Conservation (phyloP, 1,284 basidiomycete species). For the Apiotrichum porosum region DNA sequence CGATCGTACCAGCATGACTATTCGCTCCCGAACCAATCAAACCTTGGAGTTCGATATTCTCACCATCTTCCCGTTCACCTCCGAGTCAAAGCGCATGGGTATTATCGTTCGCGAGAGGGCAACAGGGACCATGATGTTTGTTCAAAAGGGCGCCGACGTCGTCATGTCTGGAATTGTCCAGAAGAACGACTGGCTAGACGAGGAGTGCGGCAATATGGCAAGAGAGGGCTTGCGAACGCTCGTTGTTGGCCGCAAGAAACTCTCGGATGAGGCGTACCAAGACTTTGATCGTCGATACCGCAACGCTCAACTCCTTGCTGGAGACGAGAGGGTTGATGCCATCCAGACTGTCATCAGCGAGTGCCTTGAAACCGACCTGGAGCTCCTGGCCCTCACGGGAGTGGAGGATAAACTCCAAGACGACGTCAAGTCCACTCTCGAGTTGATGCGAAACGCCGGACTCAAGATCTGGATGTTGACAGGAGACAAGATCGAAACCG, state of each 20-base stretch:
- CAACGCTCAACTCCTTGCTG: constrained; percentile 63
- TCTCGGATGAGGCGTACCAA: constrained; percentile 65
- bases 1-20: constrained; percentile 78
- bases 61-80: constrained; percentile 95
- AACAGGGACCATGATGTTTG: constrained; percentile 75
- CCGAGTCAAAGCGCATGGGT: constrained; percentile 98
- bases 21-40: constrained; percentile 64
- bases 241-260: constrained; percentile 78
- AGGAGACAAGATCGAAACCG: constrained; percentile 98
- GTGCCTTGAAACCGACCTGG: constrained; percentile 80
- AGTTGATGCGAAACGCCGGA: constrained; percentile 89
- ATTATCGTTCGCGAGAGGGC: constrained; percentile 80
- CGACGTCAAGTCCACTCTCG: constrained; percentile 89
- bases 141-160: constrained; percentile 96
- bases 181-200: constrained; percentile 97
- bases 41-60: constrained; percentile 76
- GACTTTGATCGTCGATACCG: constrained; percentile 74
- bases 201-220: constrained; percentile 98
- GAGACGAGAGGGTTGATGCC: constrained; percentile 75
- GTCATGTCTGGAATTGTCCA: constrained; percentile 94
- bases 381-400: constrained; percentile 88
- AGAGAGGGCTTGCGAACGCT: constrained; percentile 91
- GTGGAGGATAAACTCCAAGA: constrained; percentile 99
- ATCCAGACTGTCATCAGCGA: constrained; percentile 70
- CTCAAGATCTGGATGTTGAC: constrained; percentile 99